Conservation (phyloP, 2,329 filamentous ascomycete species). For the Fusarium napiforme region DNA sequence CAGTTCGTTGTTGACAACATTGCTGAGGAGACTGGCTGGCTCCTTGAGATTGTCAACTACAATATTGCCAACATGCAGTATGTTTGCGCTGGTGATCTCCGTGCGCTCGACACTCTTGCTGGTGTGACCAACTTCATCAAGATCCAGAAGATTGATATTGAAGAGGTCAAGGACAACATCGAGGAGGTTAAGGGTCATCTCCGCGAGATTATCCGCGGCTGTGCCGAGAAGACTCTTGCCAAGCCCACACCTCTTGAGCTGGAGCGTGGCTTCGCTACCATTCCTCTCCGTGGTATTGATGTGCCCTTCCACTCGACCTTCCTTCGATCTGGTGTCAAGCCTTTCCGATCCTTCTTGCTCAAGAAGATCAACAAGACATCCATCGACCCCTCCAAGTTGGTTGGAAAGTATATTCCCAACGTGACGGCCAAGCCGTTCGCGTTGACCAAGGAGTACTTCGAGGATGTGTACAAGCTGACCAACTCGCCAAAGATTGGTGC, state of each 20-base stretch:
- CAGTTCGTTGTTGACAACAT: conserved; percentile 98
- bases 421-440: conserved; percentile 96
- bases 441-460: conserved; percentile 98
- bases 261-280: conserved; percentile 95
- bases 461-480: conserved; percentile 96
- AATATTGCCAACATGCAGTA: conserved; percentile 83
- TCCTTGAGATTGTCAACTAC: conserved; percentile 99
- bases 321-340: conserved; percentile 96
- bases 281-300: conserved; percentile 95
- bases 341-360: conserved; percentile 96
- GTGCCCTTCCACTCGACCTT: conserved; percentile 99
- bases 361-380: conserved; percentile 99
- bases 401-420: conserved; percentile 99
- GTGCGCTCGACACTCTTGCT: conserved; percentile 76
- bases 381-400: conserved; percentile 94
- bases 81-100: conserved; percentile 76
- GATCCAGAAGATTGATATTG: conserved; percentile 96
- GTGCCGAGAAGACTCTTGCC: conserved; percentile 84
- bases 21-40: conserved; percentile 91
- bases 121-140: conserved; percentile 96
- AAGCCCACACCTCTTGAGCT: conserved; percentile 91
- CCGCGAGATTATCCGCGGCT: conserved; percentile 89
- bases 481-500: conserved; percentile 82
- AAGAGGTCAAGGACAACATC: conserved; percentile 87
- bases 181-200: conserved; percentile 93